Base-by-base conservation (phyloP, 2,329 filamentous ascomycete species). In the Harringtonia aguacate region DNA sequence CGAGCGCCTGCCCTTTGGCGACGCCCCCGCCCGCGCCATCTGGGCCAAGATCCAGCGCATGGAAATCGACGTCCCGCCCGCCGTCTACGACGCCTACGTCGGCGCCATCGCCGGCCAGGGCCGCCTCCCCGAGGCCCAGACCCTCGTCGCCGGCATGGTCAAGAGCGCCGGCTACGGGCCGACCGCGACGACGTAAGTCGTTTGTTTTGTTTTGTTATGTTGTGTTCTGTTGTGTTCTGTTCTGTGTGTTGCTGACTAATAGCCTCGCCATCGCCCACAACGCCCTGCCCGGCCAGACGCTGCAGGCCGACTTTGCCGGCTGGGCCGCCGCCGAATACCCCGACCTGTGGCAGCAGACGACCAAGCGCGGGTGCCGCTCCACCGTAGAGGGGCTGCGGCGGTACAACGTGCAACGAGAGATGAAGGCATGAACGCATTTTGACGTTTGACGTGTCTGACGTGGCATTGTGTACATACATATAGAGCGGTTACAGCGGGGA, bases 191-290 rank as follows among this genome's bases (percentile, higher is more conserved):
- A 82, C 84, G 84, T 88, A 65, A 72, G 84, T n/a, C n/a, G n/a
- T 78, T 33, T 46, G 43, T 38, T 28, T 4, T 45, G 28, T 15
- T 28, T 7, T n/a, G 33, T 15, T 29, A 27, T 30, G 3, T 15
- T 44, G 3, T 18, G 14, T 18, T 39, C 45, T 24, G 12, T 51
- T 55, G n/a, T n/a, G n/a, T n/a, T n/a, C n/a, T n/a, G n/a, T n/a
- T n/a, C n/a, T n/a, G n/a, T n/a, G n/a, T n/a, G 36, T 15, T 37
- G 3, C 36, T 4, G 33, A 41, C n/a, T 34, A 1, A 45, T 44
- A 88, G 86, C 27, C 67, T 95, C 39, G 86, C 81, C 15, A 75
- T 81, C 22, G 70, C 87, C 46, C 87, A 86, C 61, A 92, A 90
- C 53, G 81, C 78, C 10, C 72, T 87, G 3, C 79, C 77, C 3